Conservation (phyloP, 768 basidiomycete species). For the Suillus lakei region DNA sequence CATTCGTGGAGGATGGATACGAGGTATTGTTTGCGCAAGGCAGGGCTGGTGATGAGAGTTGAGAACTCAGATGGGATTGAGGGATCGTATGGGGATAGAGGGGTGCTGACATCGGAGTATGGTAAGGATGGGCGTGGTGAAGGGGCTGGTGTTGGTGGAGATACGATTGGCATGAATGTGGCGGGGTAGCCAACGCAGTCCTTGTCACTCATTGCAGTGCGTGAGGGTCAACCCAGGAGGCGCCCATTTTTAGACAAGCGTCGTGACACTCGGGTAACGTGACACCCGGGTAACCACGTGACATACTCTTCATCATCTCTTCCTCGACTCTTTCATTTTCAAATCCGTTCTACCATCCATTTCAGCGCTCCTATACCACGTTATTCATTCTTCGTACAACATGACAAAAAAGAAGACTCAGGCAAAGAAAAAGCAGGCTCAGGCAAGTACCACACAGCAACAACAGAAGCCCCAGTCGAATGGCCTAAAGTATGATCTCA, state of each 20-base stretch:
- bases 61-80: slow-evolving; percentile 39
- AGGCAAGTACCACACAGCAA: slow-evolving; percentile 7
- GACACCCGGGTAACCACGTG: neutral
- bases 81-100: slow-evolving; percentile 23
- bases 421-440: slow-evolving; percentile 32
- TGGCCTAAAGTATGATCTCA: slow-evolving; percentile 26
- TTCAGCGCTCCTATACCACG: too few species aligned
- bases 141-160: slow-evolving; percentile 67
- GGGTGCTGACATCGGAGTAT: slow-evolving; percentile 18
- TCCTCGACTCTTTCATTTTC: neutral
- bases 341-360: neutral
- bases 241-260: slow-evolving; percentile 2
- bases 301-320: too few species aligned
- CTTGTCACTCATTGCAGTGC: too few species aligned
- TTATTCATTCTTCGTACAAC: too few species aligned
- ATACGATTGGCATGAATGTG: slow-evolving; percentile 59
- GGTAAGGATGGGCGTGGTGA: slow-evolving; percentile 44
- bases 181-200: too few species aligned
- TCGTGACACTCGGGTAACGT: too few species aligned
- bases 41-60: slow-evolving; percentile 36
- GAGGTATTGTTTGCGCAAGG: slow-evolving; percentile 56
- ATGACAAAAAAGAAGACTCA: slow-evolving; percentile 37
- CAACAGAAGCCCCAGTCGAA: slow-evolving; percentile 14
- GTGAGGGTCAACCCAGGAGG: slow-evolving; percentile 3
- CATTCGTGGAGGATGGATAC: slow-evolving; percentile 55